Base-by-base conservation (phyloP, 352 stramenopile genomes). In the Globisporangium spinosum region DNA sequence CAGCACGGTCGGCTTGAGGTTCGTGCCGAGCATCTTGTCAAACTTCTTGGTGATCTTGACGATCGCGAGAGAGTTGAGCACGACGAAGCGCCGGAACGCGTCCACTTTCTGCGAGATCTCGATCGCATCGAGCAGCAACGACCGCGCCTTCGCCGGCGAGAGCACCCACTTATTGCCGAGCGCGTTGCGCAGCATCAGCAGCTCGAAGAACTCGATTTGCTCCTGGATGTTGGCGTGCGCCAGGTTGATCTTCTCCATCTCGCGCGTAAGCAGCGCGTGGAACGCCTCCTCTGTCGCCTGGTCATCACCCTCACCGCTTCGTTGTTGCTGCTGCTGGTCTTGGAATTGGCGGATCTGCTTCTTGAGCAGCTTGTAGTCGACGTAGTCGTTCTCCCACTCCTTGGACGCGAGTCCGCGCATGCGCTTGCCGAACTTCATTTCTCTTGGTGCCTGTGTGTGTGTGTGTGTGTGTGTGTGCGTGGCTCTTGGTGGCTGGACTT, bases 21-120 rank as follows among this genome's bases (percentile, higher is more conserved):
- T 64, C 38, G 73, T 51, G 12, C 71, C 75, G 2, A 74, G 70
- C 0, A 71, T 45, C 60, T 94, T 94, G 74, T 90, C 85, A 56
- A 91, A 90, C 68, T 94, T 94, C 72, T 94, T 94, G 66, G 80
- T 73, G 69, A 91, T 91, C 67, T 94, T 94, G 62, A 92, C 82
- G 29, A 94, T 76, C 35, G 85, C 85, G 34, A 94, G 73, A 38
- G 77, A 88, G 68, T 94, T 94, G 63, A 94, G 77, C 57, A 94
- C 73, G 58, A 92, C 81, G 67, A 88, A 94, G 64, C 85, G 80
- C 22, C 85, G 83, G 56, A 94, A 89, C 9, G 83, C 80, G 57
- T 94, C 85, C 57, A 94, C 74, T 25, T 80, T 70, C 47, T 83
- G 67, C 25, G 82, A 90, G 32, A 91, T 70, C 56, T 91, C 77